Conservation (phyloP, 2,329 filamentous ascomycete genomes). For the Talaromyces atroroseus region DNA sequence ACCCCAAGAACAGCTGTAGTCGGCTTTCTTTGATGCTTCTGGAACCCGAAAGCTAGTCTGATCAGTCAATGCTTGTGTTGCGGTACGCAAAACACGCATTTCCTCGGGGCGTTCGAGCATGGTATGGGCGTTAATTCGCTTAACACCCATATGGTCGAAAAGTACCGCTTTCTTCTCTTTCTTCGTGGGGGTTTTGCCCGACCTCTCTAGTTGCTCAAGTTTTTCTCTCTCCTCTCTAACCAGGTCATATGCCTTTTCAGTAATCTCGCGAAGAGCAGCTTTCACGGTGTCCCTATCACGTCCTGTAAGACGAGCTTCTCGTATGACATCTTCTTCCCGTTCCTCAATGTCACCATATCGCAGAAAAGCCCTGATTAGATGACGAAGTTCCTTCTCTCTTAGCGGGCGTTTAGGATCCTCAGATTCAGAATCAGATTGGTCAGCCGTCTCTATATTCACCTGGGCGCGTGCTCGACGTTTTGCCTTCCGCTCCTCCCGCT, state of each 20-base stretch:
- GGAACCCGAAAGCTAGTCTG: slow-evolving; percentile 77
- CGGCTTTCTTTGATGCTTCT: slow-evolving; percentile 85
- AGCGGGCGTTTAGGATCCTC: slow-evolving; percentile 84
- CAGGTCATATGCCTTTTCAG: slow-evolving; percentile 64
- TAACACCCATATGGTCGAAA: slow-evolving; percentile 88
- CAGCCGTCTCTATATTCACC: slow-evolving; percentile 60
- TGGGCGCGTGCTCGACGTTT: slow-evolving; percentile 68
- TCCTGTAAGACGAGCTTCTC: slow-evolving; percentile 76
- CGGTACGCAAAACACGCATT: slow-evolving; percentile 74
- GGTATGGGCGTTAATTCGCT: slow-evolving; percentile 93
- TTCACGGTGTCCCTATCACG: slow-evolving; percentile 77
- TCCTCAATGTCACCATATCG: slow-evolving; percentile 88
- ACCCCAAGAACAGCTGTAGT: slow-evolving; percentile 89
- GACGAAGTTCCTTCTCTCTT: slow-evolving; percentile 85
- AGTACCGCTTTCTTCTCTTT: slow-evolving; percentile 97
- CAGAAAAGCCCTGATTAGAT: slow-evolving; percentile 84
- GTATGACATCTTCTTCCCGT: slow-evolving; percentile 77
- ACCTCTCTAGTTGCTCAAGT: slow-evolving; percentile 59
- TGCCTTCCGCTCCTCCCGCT: slow-evolving; percentile 59
- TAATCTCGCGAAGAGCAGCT: slow-evolving; percentile 69
- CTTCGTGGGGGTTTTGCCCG: slow-evolving; percentile 81
- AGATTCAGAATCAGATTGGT: slow-evolving; percentile 61
- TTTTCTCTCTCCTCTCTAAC: slow-evolving; percentile 67
- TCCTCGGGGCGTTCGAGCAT: slow-evolving; percentile 87
- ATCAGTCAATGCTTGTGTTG: slow-evolving; percentile 60